phyloP scores from a whole-genome alignment of 2,329 filamentous ascomycete species.

The Pyricularia sp. region DNA sequence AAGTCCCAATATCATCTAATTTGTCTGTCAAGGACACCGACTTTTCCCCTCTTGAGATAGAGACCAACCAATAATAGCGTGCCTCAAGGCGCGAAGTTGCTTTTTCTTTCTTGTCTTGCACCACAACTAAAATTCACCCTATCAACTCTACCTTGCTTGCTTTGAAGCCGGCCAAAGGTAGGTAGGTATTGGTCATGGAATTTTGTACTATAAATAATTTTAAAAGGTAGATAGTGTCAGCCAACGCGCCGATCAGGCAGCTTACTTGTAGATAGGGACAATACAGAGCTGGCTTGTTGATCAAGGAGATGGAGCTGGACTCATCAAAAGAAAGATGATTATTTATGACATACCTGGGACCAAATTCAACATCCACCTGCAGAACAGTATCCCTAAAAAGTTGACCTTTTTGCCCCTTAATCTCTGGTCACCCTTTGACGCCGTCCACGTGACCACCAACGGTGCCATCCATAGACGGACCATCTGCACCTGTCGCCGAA shows the following conservation, averaged over 20 bases:
- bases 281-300: neutral
- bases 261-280: neutral
- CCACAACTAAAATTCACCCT: neutral
- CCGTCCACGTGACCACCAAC: constrained; percentile 32
- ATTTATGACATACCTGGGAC: neutral
- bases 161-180: neutral
- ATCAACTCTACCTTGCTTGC: neutral
- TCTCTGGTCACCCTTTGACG: constrained; percentile 18
- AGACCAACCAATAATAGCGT: neutral
- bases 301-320: neutral
- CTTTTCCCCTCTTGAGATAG: neutral
- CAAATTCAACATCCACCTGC: neutral
- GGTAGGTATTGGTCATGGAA: neutral
- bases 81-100: neutral
- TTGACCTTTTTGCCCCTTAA: neutral
- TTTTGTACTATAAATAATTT: too few relatives aligned
- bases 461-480: constrained; percentile 33
- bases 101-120: neutral
- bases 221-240: neutral
- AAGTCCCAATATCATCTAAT: neutral
- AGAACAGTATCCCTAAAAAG: neutral
- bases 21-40: neutral
- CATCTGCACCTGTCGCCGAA: constrained; percentile 17
- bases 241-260: neutral
- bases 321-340: neutral